Conservation (phyloP, 768 basidiomycete genomes). For the Coprinellus micaceus region DNA sequence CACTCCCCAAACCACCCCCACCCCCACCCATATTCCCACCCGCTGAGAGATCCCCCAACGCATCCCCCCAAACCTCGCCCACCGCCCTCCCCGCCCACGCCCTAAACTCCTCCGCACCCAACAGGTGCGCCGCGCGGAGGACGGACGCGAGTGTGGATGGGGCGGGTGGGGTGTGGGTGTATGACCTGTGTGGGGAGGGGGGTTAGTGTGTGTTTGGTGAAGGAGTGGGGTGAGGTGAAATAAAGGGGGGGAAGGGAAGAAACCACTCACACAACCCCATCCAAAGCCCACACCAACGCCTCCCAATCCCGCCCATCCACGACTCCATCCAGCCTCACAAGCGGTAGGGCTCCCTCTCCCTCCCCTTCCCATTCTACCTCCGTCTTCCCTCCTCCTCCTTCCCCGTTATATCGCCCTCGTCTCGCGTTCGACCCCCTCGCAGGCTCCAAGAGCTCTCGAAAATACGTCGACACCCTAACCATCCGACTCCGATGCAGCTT, state of each 20-base stretch:
- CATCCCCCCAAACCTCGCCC: background rate
- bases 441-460: too few species aligned
- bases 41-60: too few species aligned
- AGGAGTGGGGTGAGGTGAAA: too few species aligned
- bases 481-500: conserved; percentile 32
- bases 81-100: background rate
- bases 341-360: background rate
- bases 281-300: conserved; percentile 27
- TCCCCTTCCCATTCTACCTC: background rate
- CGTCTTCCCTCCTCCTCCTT: background rate
- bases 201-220: too few species aligned
- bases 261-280: conserved; percentile 31
- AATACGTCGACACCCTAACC: conserved; percentile 28
- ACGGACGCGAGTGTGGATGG: too few species aligned
- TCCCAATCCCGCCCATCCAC: conserved; percentile 31
- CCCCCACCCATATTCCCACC: background rate
- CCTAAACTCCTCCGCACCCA: too few species aligned
- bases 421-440: too few species aligned
- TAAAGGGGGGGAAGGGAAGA: too few species aligned
- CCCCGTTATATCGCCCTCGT: background rate
- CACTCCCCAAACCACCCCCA: too few species aligned
- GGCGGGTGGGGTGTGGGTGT: too few species aligned
- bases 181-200: too few species aligned
- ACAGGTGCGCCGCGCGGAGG: too few species aligned
- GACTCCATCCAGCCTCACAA: conserved; percentile 5